Evolutionary conservation across 495 filamentous ascomycete genomes (phyloP), one percentile per base, ranked within the genome.

Genomic region (Lasiosphaeria hispida): DNA sequence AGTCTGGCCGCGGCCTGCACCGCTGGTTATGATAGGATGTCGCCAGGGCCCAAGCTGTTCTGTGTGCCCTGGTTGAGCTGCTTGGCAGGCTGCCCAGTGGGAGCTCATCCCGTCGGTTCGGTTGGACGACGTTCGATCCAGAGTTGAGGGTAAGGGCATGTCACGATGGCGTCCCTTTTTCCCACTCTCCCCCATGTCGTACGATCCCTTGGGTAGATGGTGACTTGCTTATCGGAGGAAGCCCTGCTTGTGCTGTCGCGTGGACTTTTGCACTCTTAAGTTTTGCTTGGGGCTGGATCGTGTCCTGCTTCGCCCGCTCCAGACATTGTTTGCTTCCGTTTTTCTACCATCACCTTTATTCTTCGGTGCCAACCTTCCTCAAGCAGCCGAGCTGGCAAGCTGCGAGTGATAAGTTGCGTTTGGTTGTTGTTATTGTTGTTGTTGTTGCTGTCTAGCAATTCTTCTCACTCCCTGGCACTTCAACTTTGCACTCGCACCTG

Each of bases 61-160:
- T n/a, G 37, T 48, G 48, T 49, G 10, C 14, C 9, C 43, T 50
- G 38, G 30, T 53, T 48, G 10, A 55, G 49, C n/a, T 43, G 6
- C 55, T 62, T 55, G 50, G 54, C 36, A 10, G 1, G 3, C n/a
- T 49, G n/a, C n/a, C n/a, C n/a, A n/a, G n/a, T n/a, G 51, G 51
- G 51, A 56, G 19, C 23, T n/a, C 47, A 52, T 59, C 48, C 59
- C 56, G 40, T 5, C 39, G 19, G 54, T 34, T 42, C 47, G 60
- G 64, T 66, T 66, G 64, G 64, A 56, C 57, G 47, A 49, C 48
- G 55, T 44, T 37, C 23, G 23, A 30, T 30, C 23, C 23, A 30
- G 23, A 54, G 14, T 17, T 19, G 43, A 45, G 43, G 43, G 43
- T 19, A 45, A 45, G 42, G 42, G 17, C n/a, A 45, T 15, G 17